Conservation (phyloP, 805 yeast genomes). For the Teunomyces stri region DNA sequence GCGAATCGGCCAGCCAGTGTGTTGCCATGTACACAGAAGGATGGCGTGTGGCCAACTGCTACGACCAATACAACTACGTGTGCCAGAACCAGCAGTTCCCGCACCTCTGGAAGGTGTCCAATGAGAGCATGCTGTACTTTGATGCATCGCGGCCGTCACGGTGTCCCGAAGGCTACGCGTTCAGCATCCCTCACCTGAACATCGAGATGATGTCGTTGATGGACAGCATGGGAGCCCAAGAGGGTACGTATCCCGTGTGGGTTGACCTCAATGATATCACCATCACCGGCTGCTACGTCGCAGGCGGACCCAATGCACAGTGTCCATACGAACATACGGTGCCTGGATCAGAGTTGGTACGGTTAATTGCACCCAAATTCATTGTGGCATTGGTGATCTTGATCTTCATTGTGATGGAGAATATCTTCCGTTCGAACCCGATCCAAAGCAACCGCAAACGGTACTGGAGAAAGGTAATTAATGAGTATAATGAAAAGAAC, state of each 20-base stretch:
- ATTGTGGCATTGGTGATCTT: constrained; percentile 55
- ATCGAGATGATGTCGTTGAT: constrained; percentile 30
- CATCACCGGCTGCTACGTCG: constrained; percentile 75
- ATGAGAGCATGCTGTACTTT: constrained; percentile 40
- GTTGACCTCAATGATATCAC: constrained; percentile 78
- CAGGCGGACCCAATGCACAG: constrained; percentile 71
- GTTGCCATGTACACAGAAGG: constrained; percentile 43
- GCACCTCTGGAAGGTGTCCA: constrained; percentile 40
- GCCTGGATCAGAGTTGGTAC: constrained; percentile 54
- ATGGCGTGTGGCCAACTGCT: constrained; percentile 71
- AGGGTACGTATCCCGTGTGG: constrained; percentile 54
- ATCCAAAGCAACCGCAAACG: constrained; percentile 66
- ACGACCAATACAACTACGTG: constrained; percentile 46
- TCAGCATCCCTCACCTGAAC: constrained; percentile 35
- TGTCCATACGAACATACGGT: constrained; percentile 74
- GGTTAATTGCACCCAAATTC: constrained; percentile 66
- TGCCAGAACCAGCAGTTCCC: constrained; percentile 49
- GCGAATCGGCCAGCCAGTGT: constrained; percentile 38
- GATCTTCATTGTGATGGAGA: constrained; percentile 50
- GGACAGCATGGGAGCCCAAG: constrained; percentile 24
- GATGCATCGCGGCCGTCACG: constrained; percentile 26
- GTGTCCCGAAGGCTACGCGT: constrained; percentile 35
- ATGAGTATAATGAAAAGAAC: constrained; percentile 53
- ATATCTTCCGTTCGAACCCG: constrained; percentile 57
- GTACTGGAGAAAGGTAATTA: constrained; percentile 57